Evolutionary conservation across 495 filamentous ascomycete genomes (phyloP), one percentile per base, ranked within the genome.

Genomic region (Parmelia sp.): DNA sequence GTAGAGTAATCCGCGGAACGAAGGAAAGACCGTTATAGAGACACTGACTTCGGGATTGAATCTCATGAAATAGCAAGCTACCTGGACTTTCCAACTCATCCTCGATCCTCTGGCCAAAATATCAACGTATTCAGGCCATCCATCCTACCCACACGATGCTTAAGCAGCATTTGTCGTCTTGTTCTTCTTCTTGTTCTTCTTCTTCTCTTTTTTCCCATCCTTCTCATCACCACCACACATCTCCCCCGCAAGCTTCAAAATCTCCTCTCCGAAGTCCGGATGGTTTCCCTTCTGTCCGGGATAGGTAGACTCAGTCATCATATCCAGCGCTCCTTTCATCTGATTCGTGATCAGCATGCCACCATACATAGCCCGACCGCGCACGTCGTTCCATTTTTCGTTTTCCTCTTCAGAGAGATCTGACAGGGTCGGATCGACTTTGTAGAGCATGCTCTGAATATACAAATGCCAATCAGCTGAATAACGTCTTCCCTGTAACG

Each of bases 221-320:
- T 31, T 11, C 2, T 21, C 47, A 27, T 17, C 47, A 14, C 23
- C 25, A 12, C 47, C 47, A 58, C 53, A 58, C 1, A 66, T n/a
- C 27, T 63, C 60, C 71, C 63, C 66, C 33, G 53, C 61, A 14
- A 66, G n/a, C 37, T 60, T 49, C 58, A 68, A 44, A 19, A 69
- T 64, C 21, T 69, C 68, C 29, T 69, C 68, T 17, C 65, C 68
- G 45, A 67, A 66, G 17, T 63, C 65, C 7, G 61, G 64, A 61
- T 69, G 64, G 27, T 58, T 44, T 25, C 68, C 68, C 61, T 42
- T 67, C 55, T 66, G 64, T 4, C 61, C 65, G 17, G 68, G 64
- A 60, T 69, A 67, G 9, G 61, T 60, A 29, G 47, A 31, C 61
- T 65, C 64, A 5, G 57, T 65, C 65, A 66, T 66, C 64, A 37